Evolutionary conservation across 495 filamentous ascomycete genomes (phyloP), one percentile per base, ranked within the genome.

Genomic region (Talaromyces liani): DNA sequence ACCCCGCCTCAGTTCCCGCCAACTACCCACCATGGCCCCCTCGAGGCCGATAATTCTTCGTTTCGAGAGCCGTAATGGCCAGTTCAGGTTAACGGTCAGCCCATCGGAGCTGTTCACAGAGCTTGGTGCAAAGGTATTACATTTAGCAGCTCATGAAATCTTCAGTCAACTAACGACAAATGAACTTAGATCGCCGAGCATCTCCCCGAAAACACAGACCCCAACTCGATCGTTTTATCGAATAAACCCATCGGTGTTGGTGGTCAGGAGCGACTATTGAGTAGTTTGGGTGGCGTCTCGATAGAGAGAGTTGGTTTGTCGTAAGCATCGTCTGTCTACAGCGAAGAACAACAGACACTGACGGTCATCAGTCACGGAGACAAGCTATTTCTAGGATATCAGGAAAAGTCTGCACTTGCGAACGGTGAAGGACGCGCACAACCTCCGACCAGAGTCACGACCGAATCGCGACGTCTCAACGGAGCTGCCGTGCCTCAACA

Each of bases 361-460:
- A 49, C n/a, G 9, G n/a, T 9, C 45, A 55, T 39, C 61, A 97
- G 92, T 59, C 91, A 99, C 73, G 94, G 94, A 45, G 92, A 96
- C 67, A 85, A 95, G 66, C 83, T 99, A 31, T 99, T 88, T 73
- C 71, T 98, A 64, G 88, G 83, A 63, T 99, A 95, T 75, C 73
- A 83, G 68, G 81, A 87, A 67, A 74, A 80, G 33, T 62, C 78
- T 14, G 64, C 75, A 27, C 61, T 75, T 18, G 75, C 81, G 22
- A 88, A 89, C 68, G 75, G 83, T 61, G 63, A 79, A 70, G 61
- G 75, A 63, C 69, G 77, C 60, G 73, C 69, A n/a, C 53, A 73
- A 34, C 68, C 64, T 51, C 47, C 69, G 69, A 61, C 73, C 47
- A 69, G 78, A 10, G 82, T 81, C 4, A 77, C 84, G 27, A 85